Base-by-base conservation (phyloP, 805 yeast species). In the Candida palmyrensis region DNA sequence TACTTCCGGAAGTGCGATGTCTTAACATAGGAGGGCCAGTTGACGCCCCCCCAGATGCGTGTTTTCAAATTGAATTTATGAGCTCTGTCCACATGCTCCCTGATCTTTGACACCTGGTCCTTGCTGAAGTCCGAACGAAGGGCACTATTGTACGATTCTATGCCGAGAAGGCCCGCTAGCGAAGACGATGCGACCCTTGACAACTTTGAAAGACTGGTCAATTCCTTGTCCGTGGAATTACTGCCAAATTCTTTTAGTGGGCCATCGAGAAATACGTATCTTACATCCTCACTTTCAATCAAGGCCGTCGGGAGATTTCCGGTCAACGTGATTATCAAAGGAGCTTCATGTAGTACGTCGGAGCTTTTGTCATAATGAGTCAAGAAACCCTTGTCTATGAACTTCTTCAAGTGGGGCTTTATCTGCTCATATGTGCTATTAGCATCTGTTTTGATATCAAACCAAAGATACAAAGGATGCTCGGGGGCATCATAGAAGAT, bases 31-130 rank as follows among this genome's bases (percentile, higher is more conserved):
- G 52, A 49, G 3, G 89, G 88, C 87, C 87, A 81, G 32, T 63
- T 62, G 1, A 85, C 79, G 6, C 77, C 77, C 13, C 79, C 88
- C 89, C 89, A 82, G 19, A 81, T 59, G 36, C 90, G 60, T 0
- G 85, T 73, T 42, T 68, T 64, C 25, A 81, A 45, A 9, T 75
- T 74, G 30, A 57, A 38, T 2, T 53, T 46, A 43, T 79, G 85
- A 2, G 84, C 79, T 11, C 37, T 32, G 7, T 56, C 54, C 14
- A 74, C 51, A 18, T 41, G 42, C 3, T 37, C 22, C 15, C 42
- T 41, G 16, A 73, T 40, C 8, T 19, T 43, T 1, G 27, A 36
- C 27, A 47, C 35, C 37, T 74, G 75, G 1, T 44, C 44, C 1
- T 38, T 40, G 15, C 51, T 53, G 24, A 76, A 55, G 2, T 71